These are phyloP conservation scores for Suhomyces ambrosiae DNA, from an alignment of 1,139 yeast genomes.

Conservation along the genomic window DNA sequence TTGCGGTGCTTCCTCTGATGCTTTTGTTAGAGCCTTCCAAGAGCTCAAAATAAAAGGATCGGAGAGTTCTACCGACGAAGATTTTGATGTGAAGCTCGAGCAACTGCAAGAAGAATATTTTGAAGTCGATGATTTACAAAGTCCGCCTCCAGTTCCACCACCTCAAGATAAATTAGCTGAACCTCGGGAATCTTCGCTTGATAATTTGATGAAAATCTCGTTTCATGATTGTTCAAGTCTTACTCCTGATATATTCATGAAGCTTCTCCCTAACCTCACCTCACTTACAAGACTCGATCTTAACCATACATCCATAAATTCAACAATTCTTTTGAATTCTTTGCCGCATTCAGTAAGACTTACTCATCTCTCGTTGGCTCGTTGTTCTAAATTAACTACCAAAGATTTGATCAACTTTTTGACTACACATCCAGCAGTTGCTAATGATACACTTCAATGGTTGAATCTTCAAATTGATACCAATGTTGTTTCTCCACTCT, in stretches of 20 bases:
- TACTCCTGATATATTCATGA: conserved; percentile 55
- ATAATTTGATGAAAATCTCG: conserved; percentile 57
- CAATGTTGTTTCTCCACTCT: conserved; percentile 64
- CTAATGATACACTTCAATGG: conserved; percentile 64
- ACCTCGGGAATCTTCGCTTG: conserved; percentile 3
- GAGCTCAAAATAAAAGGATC: conserved; percentile 29
- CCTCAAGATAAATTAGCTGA: not conserved
- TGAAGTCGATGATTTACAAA: conserved; percentile 10
- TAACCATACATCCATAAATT: conserved; percentile 77
- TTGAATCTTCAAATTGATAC: conserved; percentile 74
- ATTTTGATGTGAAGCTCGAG: conserved; percentile 11
- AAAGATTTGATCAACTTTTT: conserved; percentile 73
- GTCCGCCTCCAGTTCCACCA: conserved; percentile 5
- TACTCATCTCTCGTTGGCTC: conserved; percentile 77
- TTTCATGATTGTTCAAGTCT: conserved; percentile 89
- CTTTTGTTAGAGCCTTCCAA: conserved; percentile 65
- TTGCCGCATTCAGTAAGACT: conserved; percentile 58
- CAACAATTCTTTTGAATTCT: conserved; percentile 48
- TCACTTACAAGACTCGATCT: conserved; percentile 72
- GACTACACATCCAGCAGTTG: conserved; percentile 70
- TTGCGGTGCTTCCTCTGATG: conserved; percentile 79
- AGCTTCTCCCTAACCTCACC: conserved; percentile 58
- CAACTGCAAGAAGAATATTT: conserved; percentile 6
- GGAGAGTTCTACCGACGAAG: conserved; percentile 15
- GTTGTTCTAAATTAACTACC: conserved; percentile 77